Evolutionary conservation across 2,329 filamentous ascomycete species (phyloP), one percentile per base, ranked within the genome.

Genomic region (Xylogone sp.): DNA sequence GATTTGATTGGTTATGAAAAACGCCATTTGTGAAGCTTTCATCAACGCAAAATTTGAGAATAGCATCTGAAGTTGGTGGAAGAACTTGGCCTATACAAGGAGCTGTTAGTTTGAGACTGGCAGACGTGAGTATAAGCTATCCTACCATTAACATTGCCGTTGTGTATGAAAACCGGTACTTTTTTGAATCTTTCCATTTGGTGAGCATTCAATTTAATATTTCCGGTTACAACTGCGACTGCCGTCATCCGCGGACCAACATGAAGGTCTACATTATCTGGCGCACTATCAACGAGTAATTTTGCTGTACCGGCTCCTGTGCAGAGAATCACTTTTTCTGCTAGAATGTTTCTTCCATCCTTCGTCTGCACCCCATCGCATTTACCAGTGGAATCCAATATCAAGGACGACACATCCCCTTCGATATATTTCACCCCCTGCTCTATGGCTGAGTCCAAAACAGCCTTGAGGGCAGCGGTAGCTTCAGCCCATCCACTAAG

Each of bases 41-140:
- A 46, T 82, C 73, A 59, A 81, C 81, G 53, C 82, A 84, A 68
- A 83, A 82, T 63, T 86, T 86, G 53, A 86, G 71, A 2, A 77
- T 68, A 1, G 77, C 75, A 27, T 76, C 68, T 3, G 64, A 56
- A 8, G 76, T 76, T 13, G 75, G 74, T 1, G 75, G 75, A 5
- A 79, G 70, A n/a, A 57, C 53, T 43, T 59, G 49, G 13, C 59
- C 59, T 61, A 21, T 18, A 18, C 5, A 16, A 39, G 34, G 13
- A 16, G 8, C 34, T 16, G 34, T 39, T 16, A 39, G 34, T 39
- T 7, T 13, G 8, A 39, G 34, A 8, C 7, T 13, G 13, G 27
- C 27, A n/a, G n/a, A 31, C 27, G 7, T 7, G 27, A 13, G 7
- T 31, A 31, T 31, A 13, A 31, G n/a, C n/a, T n/a, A 16, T 29